Evolutionary conservation across 345 rosid species (phyloP).

Genomic region (Acer negundo): DNA sequence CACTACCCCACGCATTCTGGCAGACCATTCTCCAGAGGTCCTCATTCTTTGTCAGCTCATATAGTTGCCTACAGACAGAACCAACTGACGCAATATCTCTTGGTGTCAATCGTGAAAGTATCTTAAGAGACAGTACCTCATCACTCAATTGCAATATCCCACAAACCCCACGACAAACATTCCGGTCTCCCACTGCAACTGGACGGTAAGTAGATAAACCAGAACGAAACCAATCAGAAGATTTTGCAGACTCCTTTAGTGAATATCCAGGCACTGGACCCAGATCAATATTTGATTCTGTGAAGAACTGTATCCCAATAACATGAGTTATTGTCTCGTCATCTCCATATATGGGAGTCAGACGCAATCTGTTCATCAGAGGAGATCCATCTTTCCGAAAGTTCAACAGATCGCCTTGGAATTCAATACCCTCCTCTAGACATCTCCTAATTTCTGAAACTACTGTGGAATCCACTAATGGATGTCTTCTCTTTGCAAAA

Average conservation of each 20-base stretch:
- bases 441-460: conserved; percentile 82
- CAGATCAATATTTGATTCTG: conserved; percentile 77
- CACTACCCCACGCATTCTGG: conserved; percentile 88
- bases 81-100: conserved; percentile 82
- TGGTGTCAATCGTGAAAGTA: conserved; percentile 77
- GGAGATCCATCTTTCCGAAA: conserved; percentile 88
- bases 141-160: conserved; percentile 76
- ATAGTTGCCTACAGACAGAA: conserved; percentile 65
- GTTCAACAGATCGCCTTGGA: conserved; percentile 85
- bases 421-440: conserved; percentile 79
- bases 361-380: conserved; percentile 68
- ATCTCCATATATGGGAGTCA: conserved; percentile 86
- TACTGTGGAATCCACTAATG: conserved; percentile 70
- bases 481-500: conserved; percentile 91
- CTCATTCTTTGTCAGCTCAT: conserved; percentile 75
- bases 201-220: conserved; percentile 41
- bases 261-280: conserved; percentile 67
- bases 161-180: conserved; percentile 61
- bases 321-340: conserved; percentile 76
- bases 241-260: conserved; percentile 54
- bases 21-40: conserved; percentile 91
- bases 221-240: conserved; percentile 40
- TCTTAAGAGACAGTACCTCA: conserved; percentile 71
- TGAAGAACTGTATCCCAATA: conserved; percentile 84
- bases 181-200: conserved; percentile 48